Evolutionary conservation across 139 green algal genomes (phyloP).

Genomic region (Chlorella ohadii): DNA sequence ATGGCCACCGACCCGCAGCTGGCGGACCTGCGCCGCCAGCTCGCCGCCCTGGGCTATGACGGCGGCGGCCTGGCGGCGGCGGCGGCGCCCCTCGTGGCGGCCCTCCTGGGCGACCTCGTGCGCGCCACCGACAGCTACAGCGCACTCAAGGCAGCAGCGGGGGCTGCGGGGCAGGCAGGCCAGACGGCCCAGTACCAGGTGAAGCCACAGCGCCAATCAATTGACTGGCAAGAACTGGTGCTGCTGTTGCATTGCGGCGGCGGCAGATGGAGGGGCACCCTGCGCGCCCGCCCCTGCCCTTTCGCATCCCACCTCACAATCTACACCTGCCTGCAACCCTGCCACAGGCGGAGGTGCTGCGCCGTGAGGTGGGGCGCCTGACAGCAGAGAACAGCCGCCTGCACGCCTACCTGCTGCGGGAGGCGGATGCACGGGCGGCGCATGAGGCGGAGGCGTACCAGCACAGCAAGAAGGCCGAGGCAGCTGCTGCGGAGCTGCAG

Average conservation of each 20-base stretch:
- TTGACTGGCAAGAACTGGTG: neutral
- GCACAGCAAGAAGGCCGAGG: slow-evolving; percentile 37
- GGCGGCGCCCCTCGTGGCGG: slow-evolving; percentile 19
- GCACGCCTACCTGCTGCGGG: slow-evolving; percentile 70
- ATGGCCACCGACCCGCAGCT: neutral
- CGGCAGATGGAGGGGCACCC: neutral
- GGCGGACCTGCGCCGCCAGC: neutral
- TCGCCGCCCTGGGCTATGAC: slow-evolving; percentile 12
- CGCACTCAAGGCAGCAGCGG: neutral
- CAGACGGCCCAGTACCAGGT: slow-evolving; percentile 11
- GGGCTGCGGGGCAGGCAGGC: neutral
- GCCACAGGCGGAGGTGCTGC: slow-evolving; percentile 69
- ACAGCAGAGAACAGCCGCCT: slow-evolving; percentile 73
- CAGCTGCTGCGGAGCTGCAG: slow-evolving; percentile 42
- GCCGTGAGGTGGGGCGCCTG: slow-evolving; percentile 59
- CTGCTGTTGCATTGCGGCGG: too few relatives aligned
- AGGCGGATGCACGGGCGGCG: slow-evolving; percentile 48
- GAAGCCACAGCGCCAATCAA: neutral
- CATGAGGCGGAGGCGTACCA: slow-evolving; percentile 46
- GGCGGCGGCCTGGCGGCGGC: neutral
- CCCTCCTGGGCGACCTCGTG: slow-evolving; percentile 9
- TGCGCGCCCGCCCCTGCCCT: neutral
- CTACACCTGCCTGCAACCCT: neutral
- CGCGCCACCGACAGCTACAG: neutral
- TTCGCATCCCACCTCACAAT: neutral